Base-by-base conservation (phyloP, 2,329 filamentous ascomycete genomes). In the Penicillium sp. region DNA sequence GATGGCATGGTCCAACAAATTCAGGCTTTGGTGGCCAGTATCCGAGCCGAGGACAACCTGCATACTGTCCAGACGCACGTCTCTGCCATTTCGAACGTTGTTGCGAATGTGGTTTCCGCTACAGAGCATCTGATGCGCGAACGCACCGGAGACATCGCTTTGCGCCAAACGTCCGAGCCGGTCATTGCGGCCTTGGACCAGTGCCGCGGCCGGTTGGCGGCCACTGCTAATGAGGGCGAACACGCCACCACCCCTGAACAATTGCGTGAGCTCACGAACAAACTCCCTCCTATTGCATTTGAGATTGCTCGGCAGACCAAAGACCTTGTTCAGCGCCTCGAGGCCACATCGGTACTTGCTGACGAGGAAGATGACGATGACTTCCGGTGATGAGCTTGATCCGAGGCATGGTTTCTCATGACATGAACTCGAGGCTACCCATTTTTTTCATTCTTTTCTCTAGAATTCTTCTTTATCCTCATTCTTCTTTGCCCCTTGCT, bases 271-370 rank as follows among this genome's bases (percentile, higher is more conserved):
- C 87, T 88, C 78, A 87, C 83, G 52, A 86, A 88, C 70, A 86
- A 84, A 28, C 76, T 96, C 48, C 90, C 90, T 11, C 90, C 90
- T 2, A 86, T 94, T 63, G 90, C 90, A n/a, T 95, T 95, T 73
- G 88, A 91, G 73, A 88, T 93, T 69, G 90, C 89, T 7, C 82
- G 88, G 57, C 88, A 91, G 73, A 89, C 88, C 49, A 94, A 93
- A 78, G 90, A 89, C 69, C 76, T 90, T 57, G 82, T 85, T 11
- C 72, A 79, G 25, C 71, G 77, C 33, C 71, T 82, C 31, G 79
- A 82, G 50, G 66, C 68, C 4, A 62, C 74, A 30, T 61, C 67
- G 11, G 28, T 31, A 10, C 26, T 25, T 26, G 67, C 61, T 16
- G 69, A 67, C 11, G 69, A 76, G 36, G 73, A 75, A 11, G 75